A percentile compares a stretch with the other conserved stretches of the same genome.
These are phyloP conservation scores for Casaregolazyma suthepensis DNA, from an alignment of 1,139 yeast genomes.

Conservation along the genomic window DNA sequence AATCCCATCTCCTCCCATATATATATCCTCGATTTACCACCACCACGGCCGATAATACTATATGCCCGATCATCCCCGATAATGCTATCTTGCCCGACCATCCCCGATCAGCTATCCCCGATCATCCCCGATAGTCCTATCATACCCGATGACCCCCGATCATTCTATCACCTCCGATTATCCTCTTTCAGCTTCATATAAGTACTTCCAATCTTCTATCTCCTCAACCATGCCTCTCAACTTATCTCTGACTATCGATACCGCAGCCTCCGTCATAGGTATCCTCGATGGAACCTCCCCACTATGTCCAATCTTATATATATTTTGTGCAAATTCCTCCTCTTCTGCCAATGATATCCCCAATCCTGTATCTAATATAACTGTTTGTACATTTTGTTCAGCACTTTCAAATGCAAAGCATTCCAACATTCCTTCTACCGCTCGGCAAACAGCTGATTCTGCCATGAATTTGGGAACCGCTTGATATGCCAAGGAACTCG, in stretches of 20 bases:
- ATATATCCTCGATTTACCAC: too few species aligned
- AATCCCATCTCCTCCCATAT: too few species aligned
- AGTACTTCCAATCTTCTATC: constrained; percentile 35
- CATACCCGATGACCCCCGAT: too few species aligned
- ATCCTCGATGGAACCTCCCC: constrained; percentile 29
- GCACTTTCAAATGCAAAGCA: constrained; percentile 14
- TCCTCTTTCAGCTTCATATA: constrained; percentile 20
- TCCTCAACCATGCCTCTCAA: constrained; percentile 32
- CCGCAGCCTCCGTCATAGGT: constrained; percentile 27
- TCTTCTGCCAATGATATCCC: constrained; percentile 1
- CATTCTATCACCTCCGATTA: background rate
- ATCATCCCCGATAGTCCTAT: too few species aligned
- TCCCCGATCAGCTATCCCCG: too few species aligned
- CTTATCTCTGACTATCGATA: constrained; percentile 27
- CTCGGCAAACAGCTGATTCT: constrained; percentile 20
- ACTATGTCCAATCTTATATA: constrained; percentile 27
- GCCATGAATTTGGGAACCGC: constrained; percentile 19
- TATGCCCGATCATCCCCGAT: too few species aligned
- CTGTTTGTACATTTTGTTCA: constrained; percentile 13
- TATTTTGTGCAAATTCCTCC: constrained; percentile 12
- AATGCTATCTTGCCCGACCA: too few species aligned
- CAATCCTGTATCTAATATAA: constrained; percentile 14
- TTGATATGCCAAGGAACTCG: constrained; percentile 15
- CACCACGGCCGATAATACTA: too few species aligned
- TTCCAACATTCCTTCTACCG: constrained; percentile 22